These are phyloP conservation scores for Cyanidiococcus yangmingshanensis DNA, from an alignment of 23 red algal species.

Conservation along the genomic window DNA sequence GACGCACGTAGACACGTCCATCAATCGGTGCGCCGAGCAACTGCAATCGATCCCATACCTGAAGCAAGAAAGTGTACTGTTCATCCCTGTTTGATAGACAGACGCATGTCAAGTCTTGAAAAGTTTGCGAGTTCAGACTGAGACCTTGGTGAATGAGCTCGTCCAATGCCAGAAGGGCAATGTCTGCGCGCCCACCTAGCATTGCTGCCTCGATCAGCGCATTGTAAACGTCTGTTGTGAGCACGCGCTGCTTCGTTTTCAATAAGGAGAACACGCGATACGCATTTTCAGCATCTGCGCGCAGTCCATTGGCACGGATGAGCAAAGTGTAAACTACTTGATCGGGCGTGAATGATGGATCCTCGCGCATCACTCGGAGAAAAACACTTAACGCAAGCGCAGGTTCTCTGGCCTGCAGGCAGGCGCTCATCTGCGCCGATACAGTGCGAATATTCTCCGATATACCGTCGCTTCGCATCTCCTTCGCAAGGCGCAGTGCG, in stretches of 20 bases:
- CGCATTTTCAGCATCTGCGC: neutral
- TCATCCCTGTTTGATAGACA: neutral
- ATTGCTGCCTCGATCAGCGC: slow-evolving; percentile 7
- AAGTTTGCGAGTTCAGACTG: neutral
- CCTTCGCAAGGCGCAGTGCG: neutral
- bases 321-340: neutral
- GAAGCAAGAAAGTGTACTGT: neutral
- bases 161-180: neutral
- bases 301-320: slow-evolving; percentile 8
- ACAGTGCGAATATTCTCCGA: neutral
- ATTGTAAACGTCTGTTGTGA: neutral
- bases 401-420: neutral
- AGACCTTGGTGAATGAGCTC: neutral
- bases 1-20: neutral
- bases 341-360: neutral
- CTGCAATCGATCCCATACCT: neutral
- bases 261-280: neutral
- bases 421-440: slow-evolving; percentile 5
- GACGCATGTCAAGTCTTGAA: neutral
- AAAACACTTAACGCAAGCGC: neutral
- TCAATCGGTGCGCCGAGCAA: neutral
- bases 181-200: neutral
- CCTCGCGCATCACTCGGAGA: neutral
- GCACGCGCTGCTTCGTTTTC: neutral
- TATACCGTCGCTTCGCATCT: neutral